Evolutionary conservation across 331 rosid genomes (phyloP).

Genomic region (Malus hybrid): DNA sequence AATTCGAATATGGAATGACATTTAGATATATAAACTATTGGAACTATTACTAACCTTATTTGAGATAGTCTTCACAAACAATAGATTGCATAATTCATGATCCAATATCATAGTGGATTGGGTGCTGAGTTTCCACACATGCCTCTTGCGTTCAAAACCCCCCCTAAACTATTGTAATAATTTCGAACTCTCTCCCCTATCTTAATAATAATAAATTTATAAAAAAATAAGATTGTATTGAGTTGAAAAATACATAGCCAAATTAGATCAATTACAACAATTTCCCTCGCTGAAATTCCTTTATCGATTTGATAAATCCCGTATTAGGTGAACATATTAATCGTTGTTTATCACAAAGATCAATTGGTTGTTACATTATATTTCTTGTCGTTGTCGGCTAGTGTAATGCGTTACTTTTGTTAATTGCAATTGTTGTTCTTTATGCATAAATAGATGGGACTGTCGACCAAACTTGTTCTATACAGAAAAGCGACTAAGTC

Average conservation of each 20-base stretch:
- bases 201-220: too few relatives aligned
- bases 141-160: too few relatives aligned
- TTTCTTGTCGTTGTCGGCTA: background rate
- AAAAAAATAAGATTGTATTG: background rate
- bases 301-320: conserved; percentile 1
- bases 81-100: too few relatives aligned
- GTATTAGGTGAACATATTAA: background rate
- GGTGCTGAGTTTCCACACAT: too few relatives aligned
- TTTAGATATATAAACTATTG: too few relatives aligned
- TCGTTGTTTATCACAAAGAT: background rate
- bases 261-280: background rate
- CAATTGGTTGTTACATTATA: background rate
- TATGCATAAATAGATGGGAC: background rate
- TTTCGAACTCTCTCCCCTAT: too few relatives aligned
- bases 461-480: background rate
- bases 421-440: background rate
- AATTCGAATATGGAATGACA: too few relatives aligned
- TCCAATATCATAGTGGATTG: too few relatives aligned
- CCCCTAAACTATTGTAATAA: too few relatives aligned
- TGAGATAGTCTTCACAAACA: background rate
- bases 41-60: background rate
- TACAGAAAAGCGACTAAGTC: background rate
- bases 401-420: background rate
- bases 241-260: too few relatives aligned
- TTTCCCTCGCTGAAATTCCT: background rate